These are phyloP conservation scores for Sugiyamaella mastotermitis DNA, from an alignment of 805 yeast species.

Conservation along the genomic window DNA sequence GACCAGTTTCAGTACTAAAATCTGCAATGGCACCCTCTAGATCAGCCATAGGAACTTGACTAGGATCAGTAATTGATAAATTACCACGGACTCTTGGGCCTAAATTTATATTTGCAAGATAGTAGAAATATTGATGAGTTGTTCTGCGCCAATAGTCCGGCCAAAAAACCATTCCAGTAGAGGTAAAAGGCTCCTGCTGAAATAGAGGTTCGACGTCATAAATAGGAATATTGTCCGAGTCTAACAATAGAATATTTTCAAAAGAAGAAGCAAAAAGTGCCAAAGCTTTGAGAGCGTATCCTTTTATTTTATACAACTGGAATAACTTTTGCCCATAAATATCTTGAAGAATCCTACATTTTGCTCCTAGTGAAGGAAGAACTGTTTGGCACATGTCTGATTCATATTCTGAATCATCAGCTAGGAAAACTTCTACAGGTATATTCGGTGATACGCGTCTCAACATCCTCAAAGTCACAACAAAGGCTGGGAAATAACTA, in stretches of 20 bases:
- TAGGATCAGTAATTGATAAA: constrained; percentile 34
- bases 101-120: constrained; percentile 54
- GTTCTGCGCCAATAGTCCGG: constrained; percentile 89
- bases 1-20: constrained; percentile 66
- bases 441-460: constrained; percentile 60
- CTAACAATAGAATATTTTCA: constrained; percentile 64
- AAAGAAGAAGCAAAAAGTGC: constrained; percentile 70
- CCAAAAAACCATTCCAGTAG: constrained; percentile 57
- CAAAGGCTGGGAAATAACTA: constrained; percentile 62
- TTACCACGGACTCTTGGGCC: constrained; percentile 34
- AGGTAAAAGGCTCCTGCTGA: constrained; percentile 46
- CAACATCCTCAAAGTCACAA: constrained; percentile 57
- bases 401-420: constrained; percentile 64
- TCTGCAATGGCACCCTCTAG: constrained; percentile 64
- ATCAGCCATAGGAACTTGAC: constrained; percentile 47
- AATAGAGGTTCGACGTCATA: constrained; percentile 58
- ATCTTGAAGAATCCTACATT: constrained; percentile 60
- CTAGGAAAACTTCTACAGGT: constrained; percentile 81
- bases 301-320: constrained; percentile 44
- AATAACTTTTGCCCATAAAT: constrained; percentile 52
- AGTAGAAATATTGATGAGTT: constrained; percentile 66
- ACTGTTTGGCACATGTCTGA: constrained; percentile 60
- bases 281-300: constrained; percentile 65
- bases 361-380: constrained; percentile 56
- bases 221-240: constrained; percentile 71